Evolutionary conservation across 495 filamentous ascomycete genomes (phyloP), one percentile per base, ranked within the genome.

Genomic region (Evansstolkia leycettana): DNA sequence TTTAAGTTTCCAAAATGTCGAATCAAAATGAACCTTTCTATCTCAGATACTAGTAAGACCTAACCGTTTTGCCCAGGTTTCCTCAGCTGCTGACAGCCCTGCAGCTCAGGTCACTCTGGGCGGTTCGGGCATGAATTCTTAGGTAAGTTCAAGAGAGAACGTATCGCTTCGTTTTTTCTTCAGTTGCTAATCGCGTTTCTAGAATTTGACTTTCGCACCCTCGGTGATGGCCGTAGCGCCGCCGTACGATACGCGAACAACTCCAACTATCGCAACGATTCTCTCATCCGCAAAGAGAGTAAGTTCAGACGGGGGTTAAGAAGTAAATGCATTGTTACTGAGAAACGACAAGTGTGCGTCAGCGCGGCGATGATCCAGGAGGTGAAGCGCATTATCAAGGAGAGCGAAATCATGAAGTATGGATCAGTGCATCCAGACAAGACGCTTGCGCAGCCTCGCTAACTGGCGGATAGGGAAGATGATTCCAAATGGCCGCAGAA

Each of bases 401-500:
- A 89, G 13, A 95, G 88, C 62, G 92, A 99, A 58, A 94, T 99
- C 48, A 76, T 96, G 73, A 99, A 96, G 87, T 94, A 74, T 9
- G 62, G 30, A 20, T 35, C 32, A n/a, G n/a, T 9, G 15, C 31
- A 28, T 17, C 17, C 8, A 39, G 16, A 8, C 7, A 6, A 34
- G 15, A 18, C 7, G 4, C 29, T 16, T 15, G 29, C n/a, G 11
- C 11, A 17, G 12, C n/a, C 29, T 17, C n/a, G 42, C 54, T 69
- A 40, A 68, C 33, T 29, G 26, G 10, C 13, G 12, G 18, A 41
- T 47, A 94, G 86, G 71, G 92, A 99, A 74, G 90, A 96, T 52
- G 92, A 99, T 50, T 79, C 76, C n/a, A 94, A 94, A 59, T 99
- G 92, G 92, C 92, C 92, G 1, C 84, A 88, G 58, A 99, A 96